A percentile compares a stretch with the other conserved stretches of the same genome.
phyloP scores from a whole-genome alignment of 2,329 filamentous ascomycete species.

The Metarhizium guizhouense region DNA sequence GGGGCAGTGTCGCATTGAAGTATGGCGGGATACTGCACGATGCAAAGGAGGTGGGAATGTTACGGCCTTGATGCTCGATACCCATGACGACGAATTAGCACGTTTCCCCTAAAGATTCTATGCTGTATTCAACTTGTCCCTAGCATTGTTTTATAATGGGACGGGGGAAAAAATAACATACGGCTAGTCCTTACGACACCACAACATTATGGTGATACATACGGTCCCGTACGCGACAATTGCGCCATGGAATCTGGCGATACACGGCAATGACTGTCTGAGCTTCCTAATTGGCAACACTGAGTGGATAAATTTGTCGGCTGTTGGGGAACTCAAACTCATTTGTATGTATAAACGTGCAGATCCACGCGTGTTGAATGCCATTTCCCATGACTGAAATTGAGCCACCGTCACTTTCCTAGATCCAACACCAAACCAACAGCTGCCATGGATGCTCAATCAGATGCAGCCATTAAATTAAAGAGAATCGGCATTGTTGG shows the following conservation, averaged over 20 bases:
- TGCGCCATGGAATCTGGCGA: neutral
- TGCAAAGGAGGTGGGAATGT: conserved; percentile 42
- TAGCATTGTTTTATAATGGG: too few relatives aligned
- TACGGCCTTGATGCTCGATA: conserved; percentile 2
- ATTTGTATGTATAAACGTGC: too few relatives aligned
- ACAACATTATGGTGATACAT: neutral
- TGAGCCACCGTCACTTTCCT: too few relatives aligned
- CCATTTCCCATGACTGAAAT: too few relatives aligned
- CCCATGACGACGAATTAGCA: neutral
- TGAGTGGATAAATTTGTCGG: too few relatives aligned
- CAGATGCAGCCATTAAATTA: neutral
- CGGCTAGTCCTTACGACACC: neutral
- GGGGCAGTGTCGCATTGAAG: conserved; percentile 40
- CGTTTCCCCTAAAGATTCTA: neutral
- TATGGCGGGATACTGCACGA: conserved; percentile 44
- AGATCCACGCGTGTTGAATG: too few relatives aligned
- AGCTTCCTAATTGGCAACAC: too few relatives aligned
- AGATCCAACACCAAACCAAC: too few relatives aligned
- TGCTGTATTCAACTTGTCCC: too few relatives aligned
- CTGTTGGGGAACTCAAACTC: too few relatives aligned
- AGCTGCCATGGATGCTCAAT: neutral
- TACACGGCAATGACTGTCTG: too few relatives aligned
- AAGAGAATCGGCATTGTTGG: neutral
- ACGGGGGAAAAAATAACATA: neutral
- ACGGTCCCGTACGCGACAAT: neutral